Evolutionary conservation across 2,329 filamentous ascomycete genomes (phyloP), one percentile per base, ranked within the genome.

Genomic region (Diaporthe helianthi): DNA sequence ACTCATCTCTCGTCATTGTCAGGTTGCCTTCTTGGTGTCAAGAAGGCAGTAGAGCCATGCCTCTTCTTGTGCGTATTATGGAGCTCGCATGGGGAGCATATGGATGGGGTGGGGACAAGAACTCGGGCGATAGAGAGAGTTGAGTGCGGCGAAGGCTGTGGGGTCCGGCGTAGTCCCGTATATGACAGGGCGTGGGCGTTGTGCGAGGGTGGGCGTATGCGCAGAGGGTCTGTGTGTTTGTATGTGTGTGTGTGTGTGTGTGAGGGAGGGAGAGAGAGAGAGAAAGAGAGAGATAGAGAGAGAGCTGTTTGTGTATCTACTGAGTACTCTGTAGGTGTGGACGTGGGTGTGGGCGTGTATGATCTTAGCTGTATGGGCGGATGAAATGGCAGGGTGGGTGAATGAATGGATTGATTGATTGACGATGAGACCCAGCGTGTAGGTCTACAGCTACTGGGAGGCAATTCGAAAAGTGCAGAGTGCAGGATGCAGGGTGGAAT

Each of bases 1-100:
- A 82, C 78, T 92, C 89, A 83, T 90, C 87, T 80, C 86, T 87
- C 81, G 89, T 87, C 90, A 93, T 92, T 65, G 63, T 68, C 66
- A 58, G 66, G 67, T 71, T 67, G 69, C 64, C 69, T 69, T 66
- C 65, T 71, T 68, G 33, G 63, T 67, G 44, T 41, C 67, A 63
- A 55, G 67, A 67, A 29, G 67, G 55, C 69, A 64, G 69, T 60
- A 69, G 61, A 69, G 69, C 69, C 69, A 71, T 71, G 51, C 66
- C 69, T 71, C 61, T 60, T 52, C 36, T 63, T 60, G 54, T 67
- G 54, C 41, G 22, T 41, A 58, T 67, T 69, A 69, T 69, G 55
- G 49, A 67, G 64, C 54, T 63, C 61, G 55, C 69, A 71, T 71
- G 49, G 55, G 61, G 67, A 68, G 65, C 36, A 51, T 67, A 31